These are phyloP conservation scores for Thelephora aurantiotincta DNA, from an alignment of 768 basidiomycete genomes.

Conservation along the genomic window DNA sequence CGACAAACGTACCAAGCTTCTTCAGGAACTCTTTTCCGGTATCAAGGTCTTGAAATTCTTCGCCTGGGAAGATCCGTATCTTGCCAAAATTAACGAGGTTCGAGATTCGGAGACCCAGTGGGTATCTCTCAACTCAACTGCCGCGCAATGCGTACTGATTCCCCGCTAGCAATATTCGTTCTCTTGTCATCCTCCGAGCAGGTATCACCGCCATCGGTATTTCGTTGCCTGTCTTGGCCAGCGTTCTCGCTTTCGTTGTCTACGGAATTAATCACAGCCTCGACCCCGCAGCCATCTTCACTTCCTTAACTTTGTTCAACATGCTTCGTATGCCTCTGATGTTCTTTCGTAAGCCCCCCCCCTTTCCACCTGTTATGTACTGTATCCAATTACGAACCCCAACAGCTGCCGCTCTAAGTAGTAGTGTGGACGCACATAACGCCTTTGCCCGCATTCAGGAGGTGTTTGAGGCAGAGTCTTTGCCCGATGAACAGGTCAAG, in stretches of 20 bases:
- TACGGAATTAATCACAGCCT: slow-evolving; percentile 64
- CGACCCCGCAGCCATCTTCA: slow-evolving; percentile 62
- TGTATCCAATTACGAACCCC: slow-evolving; percentile 2
- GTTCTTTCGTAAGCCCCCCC: slow-evolving; percentile 33
- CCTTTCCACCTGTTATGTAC: slow-evolving; percentile 2
- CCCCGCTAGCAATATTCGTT: slow-evolving; percentile 40
- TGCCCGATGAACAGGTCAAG: slow-evolving; percentile 40
- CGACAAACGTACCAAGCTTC: slow-evolving; percentile 76
- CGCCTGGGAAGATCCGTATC: slow-evolving; percentile 76
- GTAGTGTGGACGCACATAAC: slow-evolving; percentile 77
- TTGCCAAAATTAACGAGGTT: slow-evolving; percentile 56
- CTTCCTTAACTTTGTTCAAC: slow-evolving; percentile 78
- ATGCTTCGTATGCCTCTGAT: slow-evolving; percentile 71
- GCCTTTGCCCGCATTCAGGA: slow-evolving; percentile 64
- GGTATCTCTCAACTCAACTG: slow-evolving; percentile 11
- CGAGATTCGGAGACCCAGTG: slow-evolving; percentile 60
- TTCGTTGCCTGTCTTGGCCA: slow-evolving; percentile 65
- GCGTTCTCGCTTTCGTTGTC: slow-evolving; percentile 63
- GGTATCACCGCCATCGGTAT: slow-evolving; percentile 56
- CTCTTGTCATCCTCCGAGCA: slow-evolving; percentile 49
- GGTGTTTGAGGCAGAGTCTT: slow-evolving; percentile 75
- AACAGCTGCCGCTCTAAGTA: slow-evolving; percentile 50
- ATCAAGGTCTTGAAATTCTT: slow-evolving; percentile 93
- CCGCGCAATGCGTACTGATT: slow-evolving; percentile 5
- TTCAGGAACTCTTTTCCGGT: slow-evolving; percentile 80